Base-by-base conservation (phyloP, 2,329 filamentous ascomycete species). In the Xylariaceae sp. region DNA sequence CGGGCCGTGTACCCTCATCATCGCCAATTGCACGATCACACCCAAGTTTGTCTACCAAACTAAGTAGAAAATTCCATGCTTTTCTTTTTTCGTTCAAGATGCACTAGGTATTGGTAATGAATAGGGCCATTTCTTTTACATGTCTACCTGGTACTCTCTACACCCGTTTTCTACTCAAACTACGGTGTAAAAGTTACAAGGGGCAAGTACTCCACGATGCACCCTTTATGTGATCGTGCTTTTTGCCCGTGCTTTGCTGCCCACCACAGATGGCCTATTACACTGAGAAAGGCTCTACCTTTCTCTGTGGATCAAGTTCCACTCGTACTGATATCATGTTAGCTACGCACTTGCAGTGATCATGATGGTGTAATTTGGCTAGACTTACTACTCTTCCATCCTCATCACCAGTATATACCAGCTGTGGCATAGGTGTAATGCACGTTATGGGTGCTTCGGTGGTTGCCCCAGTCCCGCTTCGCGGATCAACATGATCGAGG, bases 331-430 rank as follows among this genome's bases (percentile, higher is more conserved):
- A 19, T 52, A 29, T 2, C 39, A 51, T 29, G 50, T 59, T 53
- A 67, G 60, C 35, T 31, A 35, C 50, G 27, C 11, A 12, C 6
- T 6, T 29, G 43, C 30, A 27, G 12, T 19, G 12, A 9, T 34
- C 7, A 41, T 49, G 51, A 56, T 54, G 30, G 9, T 1, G 8
- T 39, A n/a, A 29, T 30, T 35, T 56, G 12, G 3, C n/a, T 49
- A 2, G 6, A 82, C 85, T 81, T 68, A 94, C 89, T 72, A 99
- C 92, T 76, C 86, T 80, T 32, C 94, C 94, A 60, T 91, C 87
- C 60, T 97, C 94, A 73, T 97, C 94, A 2, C 92, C 94, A 0
- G 91, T 96, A 71, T 96, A 97, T 7, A 97, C 85, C 58, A 86
- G 80, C 59, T 87, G 85, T 51, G 89, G 84, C 80, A 91, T 88